phyloP scores from a whole-genome alignment of 805 yeast genomes.

The Myxozyma neglecta region DNA sequence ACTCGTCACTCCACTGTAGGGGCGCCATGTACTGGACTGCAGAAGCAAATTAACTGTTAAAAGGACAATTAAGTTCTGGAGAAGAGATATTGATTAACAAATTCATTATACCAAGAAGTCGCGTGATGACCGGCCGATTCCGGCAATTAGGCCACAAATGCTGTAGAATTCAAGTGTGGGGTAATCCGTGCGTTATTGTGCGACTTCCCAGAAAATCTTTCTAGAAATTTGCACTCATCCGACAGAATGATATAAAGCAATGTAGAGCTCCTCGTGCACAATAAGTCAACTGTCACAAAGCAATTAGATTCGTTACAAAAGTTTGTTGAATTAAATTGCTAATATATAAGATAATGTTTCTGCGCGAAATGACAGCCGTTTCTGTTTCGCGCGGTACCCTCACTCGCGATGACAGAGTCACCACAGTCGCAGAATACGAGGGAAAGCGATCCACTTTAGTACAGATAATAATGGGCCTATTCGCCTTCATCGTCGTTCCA shows the following conservation, averaged over 20 bases:
- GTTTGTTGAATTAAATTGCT: neutral
- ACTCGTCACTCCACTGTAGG: neutral
- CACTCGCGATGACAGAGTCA: neutral
- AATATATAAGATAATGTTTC: neutral
- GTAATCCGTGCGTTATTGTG: neutral
- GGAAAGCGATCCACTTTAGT: neutral
- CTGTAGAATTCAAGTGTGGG: neutral
- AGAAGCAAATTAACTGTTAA: no score
- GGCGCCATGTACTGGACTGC: neutral
- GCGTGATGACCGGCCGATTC: no score
- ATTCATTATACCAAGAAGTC: no score
- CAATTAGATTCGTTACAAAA: no score
- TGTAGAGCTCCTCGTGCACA: no score
- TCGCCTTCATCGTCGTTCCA: neutral
- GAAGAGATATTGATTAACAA: no score
- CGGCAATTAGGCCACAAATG: neutral
- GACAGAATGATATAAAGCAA: no score
- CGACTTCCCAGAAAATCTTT: neutral
- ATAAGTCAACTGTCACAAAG: no score
- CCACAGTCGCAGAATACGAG: neutral
- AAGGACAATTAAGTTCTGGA: no score
- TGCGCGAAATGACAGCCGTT: neutral
- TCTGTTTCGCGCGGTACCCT: neutral
- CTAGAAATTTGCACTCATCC: neutral
- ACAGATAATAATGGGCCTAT: neutral